Evolutionary conservation across 75 land plant genomes (phyloP), one percentile per base, ranked within the genome.

Genomic region (Ceratopteris richardii): DNA sequence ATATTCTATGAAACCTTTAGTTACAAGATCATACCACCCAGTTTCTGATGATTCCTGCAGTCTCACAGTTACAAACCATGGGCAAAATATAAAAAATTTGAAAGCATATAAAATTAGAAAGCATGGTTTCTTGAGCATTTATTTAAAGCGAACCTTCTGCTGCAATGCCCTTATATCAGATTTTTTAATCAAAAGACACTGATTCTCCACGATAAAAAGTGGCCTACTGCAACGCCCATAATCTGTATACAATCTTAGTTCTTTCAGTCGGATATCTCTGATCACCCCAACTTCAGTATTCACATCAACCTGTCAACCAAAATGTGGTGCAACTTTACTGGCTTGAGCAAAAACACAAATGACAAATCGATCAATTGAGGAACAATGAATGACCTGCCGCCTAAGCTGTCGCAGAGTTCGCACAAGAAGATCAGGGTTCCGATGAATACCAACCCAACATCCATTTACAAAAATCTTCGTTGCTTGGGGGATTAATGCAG

Each of bases 211-310:
- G 68, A 95, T 92, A 63, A 95, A 95, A 13, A 95, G 62, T 31
- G 99, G 99, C 21, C 99, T 80, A 82, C 99, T 90, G 71, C 99
- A 95, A 37, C 99, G 85, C 0, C 99, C 99, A 76, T 95, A 95
- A 53, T 95, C 99, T 43, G 99, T 95, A 66, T 95, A 95, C 18
- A 95, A 76, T 39, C 99, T 79, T 25, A 95, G 50, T 50, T 95
- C 99, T 57, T 80, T 87, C 64, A 95, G 62, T 19, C 88, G 81
- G 41, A 90, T 87, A 53, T 95, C 99, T 51, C 97, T 72, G 47
- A 95, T 80, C 52, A 95, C 97, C 55, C 99, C 99, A 60, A 95
- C 99, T 59, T 95, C 99, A 50, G 99, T 84, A 37, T 90, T 95
- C 24, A 95, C 97, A 80, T 95, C 99, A 66, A 87, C 88, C 99